Evolutionary conservation across 306 rosid genomes (phyloP).

Genomic region (Biancaea sappan): DNA sequence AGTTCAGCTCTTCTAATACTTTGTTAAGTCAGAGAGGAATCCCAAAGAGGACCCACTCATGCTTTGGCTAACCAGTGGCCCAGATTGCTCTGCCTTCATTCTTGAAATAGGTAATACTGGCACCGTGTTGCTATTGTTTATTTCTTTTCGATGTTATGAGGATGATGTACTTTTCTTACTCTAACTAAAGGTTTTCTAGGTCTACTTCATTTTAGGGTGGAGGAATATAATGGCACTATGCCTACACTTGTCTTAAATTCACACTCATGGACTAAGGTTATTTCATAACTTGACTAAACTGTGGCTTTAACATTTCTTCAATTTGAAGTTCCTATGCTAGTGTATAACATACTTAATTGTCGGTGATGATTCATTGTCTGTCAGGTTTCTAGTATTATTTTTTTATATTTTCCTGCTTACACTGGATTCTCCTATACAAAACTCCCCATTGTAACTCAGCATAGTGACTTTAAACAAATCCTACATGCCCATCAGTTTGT

Average conservation of each 20-base stretch:
- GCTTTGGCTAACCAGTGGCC: constrained; percentile 59
- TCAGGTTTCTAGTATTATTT: constrained; percentile 42
- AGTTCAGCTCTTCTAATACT: constrained; percentile 58
- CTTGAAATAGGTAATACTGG: constrained; percentile 39
- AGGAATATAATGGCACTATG: constrained; percentile 40
- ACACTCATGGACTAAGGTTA: constrained; percentile 55
- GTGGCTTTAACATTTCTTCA: not conserved
- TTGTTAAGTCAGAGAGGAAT: constrained; percentile 43
- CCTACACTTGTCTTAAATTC: constrained; percentile 41
- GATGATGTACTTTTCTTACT: not conserved
- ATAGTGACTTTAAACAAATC: constrained; percentile 32
- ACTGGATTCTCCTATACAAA: constrained; percentile 57
- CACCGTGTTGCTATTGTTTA: not conserved
- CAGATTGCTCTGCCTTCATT: constrained; percentile 43
- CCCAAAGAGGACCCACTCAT: constrained; percentile 51
- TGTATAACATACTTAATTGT: not conserved
- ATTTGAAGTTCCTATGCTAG: not conserved
- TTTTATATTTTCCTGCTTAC: constrained; percentile 43
- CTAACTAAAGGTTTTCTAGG: constrained; percentile 24
- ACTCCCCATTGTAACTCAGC: not conserved
- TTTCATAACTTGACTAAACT: not conserved
- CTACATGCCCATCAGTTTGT: constrained; percentile 35
- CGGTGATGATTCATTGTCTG: not conserved
- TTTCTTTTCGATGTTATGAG: not conserved
- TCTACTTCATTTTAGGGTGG: constrained; percentile 34